Conservation (phyloP, 2,329 filamentous ascomycete genomes). For the Arthrinium phaeospermum region DNA sequence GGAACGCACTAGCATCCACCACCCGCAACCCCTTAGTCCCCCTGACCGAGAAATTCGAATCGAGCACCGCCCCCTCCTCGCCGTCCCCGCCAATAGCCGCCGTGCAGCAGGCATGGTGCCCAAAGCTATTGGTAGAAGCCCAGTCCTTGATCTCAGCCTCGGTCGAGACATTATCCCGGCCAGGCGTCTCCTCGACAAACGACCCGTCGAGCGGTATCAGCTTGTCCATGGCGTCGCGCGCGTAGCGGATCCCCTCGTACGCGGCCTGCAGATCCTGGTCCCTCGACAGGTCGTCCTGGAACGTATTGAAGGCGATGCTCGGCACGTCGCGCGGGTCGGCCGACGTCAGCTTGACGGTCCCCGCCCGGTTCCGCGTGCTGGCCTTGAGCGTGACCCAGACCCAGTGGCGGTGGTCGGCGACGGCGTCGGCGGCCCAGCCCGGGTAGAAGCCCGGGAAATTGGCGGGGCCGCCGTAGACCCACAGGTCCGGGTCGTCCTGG, state of each 20-base stretch:
- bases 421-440: constrained; percentile 24
- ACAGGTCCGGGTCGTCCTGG: constrained; percentile 53
- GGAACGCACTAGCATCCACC: constrained; percentile 24
- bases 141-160: constrained; percentile 21
- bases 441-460: constrained; percentile 28
- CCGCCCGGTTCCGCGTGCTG: constrained; percentile 32
- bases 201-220: constrained; percentile 29
- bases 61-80: constrained; percentile 21
- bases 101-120: constrained; percentile 24
- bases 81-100: constrained; percentile 22
- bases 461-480: constrained; percentile 29
- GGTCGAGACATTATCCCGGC: constrained; percentile 12
- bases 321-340: constrained; percentile 30
- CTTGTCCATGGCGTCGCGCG: constrained; percentile 26
- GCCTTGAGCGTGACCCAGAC: constrained; percentile 31
- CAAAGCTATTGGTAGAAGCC: constrained; percentile 22
- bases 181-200: constrained; percentile 27
- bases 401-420: constrained; percentile 24
- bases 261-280: constrained; percentile 29
- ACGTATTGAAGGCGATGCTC: constrained; percentile 27
- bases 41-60: constrained; percentile 20
- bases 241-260: constrained; percentile 28
- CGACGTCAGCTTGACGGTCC: constrained; percentile 30
- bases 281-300: constrained; percentile 24
- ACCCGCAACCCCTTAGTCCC: constrained; percentile 21